Base-by-base conservation (phyloP, 169 alveolate species). In the Plasmodium sp. region DNA sequence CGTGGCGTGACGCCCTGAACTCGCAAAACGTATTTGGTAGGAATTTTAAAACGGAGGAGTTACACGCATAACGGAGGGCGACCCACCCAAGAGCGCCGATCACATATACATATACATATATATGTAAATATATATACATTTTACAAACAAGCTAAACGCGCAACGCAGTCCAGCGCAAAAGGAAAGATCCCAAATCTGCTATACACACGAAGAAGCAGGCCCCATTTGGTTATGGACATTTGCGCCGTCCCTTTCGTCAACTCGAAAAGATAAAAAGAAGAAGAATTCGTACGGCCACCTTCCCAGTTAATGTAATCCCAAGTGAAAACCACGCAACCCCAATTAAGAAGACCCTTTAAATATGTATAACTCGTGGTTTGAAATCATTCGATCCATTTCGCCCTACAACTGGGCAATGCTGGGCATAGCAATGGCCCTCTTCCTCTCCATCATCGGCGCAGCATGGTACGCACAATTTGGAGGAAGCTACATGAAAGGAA, bases 371-470 rank as follows among this genome's bases (percentile, higher is more conserved):
- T 80, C 96, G 5, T 96, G 98, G 98, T 85, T 91, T 54, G 93
- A 91, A 58, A 83, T 96, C 36, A 83, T 96, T 34, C 84, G 95
- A 74, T 84, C 88, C 72, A 94, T 94, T 36, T 93, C 98, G 16
- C 98, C 98, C 39, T 75, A 93, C 67, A 95, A 94, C 84, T 96
- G 98, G 98, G 99, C 99, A 36, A 96, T 98, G 96, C 83, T 98
- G 36, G 99, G 99, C 34, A 97, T 98, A 48, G 99, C 98, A 0
- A 85, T 98, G 43, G 97, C 99, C 16, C 96, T 99, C 54, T 99
- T 98, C 51, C 96, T 98, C 34, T 98, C 99, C 7, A 98, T 98
- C 54, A 95, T 98, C 18, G 99, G 99, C 71, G 99, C 99, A 39
- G 99, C 99, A 43, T 98, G 99, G 99, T 96, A 67, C 16, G 12